A percentile compares a stretch with the other conserved stretches of the same genome.
These are phyloP conservation scores for Tylopilus sp. DNA, from an alignment of 768 basidiomycete genomes.

Conservation along the genomic window DNA sequence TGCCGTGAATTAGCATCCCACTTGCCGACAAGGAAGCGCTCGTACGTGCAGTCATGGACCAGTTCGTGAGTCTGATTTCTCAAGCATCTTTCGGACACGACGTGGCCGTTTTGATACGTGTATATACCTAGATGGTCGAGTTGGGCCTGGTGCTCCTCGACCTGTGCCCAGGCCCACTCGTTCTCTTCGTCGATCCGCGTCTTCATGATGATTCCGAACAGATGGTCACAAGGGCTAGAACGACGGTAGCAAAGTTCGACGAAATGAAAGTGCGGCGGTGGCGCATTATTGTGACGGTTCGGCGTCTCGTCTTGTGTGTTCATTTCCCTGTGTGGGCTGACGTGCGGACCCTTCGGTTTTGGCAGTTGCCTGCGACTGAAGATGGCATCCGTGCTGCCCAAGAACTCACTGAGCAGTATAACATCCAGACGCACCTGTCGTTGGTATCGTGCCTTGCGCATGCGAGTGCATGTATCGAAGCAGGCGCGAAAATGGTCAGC, in stretches of 20 bases:
- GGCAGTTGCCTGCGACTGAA: constrained; percentile 56
- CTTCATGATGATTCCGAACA: constrained; percentile 32
- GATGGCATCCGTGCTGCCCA: constrained; percentile 48
- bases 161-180: constrained; percentile 44
- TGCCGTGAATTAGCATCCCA: constrained; percentile 7
- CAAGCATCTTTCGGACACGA: neutral
- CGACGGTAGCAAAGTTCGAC: constrained; percentile 40
- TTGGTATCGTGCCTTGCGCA: constrained; percentile 54
- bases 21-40: constrained; percentile 15
- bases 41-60: constrained; percentile 20
- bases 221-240: constrained; percentile 42
- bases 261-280: constrained; percentile 36
- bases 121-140: constrained; percentile 45
- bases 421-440: constrained; percentile 48
- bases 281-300: constrained; percentile 49
- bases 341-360: neutral
- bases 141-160: constrained; percentile 43
- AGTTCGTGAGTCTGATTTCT: constrained; percentile 28
- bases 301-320: neutral
- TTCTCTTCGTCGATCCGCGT: constrained; percentile 51
- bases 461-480: constrained; percentile 50
- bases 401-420: constrained; percentile 34
- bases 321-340: neutral
- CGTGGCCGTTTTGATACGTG: neutral
- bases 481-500: constrained; percentile 45